A percentile compares a stretch with the other conserved stretches of the same genome.
Conservation (phyloP, 768 basidiomycete species). For the Leccinum ochraceum region DNA sequence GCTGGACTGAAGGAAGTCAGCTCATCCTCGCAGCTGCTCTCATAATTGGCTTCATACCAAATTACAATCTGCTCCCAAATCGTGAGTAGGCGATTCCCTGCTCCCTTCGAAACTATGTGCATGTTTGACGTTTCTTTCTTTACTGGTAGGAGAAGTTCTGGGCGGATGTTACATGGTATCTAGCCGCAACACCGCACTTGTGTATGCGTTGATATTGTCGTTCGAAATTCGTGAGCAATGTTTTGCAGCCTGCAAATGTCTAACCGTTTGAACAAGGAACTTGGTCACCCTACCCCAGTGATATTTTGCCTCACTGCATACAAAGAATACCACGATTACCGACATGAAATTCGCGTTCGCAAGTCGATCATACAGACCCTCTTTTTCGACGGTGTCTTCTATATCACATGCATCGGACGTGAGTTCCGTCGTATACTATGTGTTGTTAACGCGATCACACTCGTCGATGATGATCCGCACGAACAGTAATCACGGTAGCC, state of each 20-base stretch:
- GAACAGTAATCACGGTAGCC: background rate
- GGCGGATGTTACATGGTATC: background rate
- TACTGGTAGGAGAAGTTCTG: background rate
- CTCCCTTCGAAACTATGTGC: background rate
- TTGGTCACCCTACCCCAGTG: background rate
- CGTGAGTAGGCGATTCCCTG: background rate
- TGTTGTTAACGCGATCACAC: background rate
- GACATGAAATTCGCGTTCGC: background rate
- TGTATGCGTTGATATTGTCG: background rate
- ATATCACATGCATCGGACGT: background rate
- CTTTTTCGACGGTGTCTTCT: background rate
- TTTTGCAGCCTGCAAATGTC: too few species aligned
- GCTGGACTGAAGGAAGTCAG: background rate
- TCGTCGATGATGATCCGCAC: background rate
- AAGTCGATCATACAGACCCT: background rate
- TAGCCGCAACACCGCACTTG: background rate
- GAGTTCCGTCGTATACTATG: background rate
- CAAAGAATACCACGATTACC: background rate
- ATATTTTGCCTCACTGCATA: background rate
- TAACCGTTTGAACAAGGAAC: too few species aligned
- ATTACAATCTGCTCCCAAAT: background rate
- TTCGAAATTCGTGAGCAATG: background rate
- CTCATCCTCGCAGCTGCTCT: background rate
- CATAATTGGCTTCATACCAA: background rate
- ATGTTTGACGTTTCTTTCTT: background rate